phyloP scores from a whole-genome alignment of 1,284 basidiomycete genomes.

The Ceratobasidium sp. region DNA sequence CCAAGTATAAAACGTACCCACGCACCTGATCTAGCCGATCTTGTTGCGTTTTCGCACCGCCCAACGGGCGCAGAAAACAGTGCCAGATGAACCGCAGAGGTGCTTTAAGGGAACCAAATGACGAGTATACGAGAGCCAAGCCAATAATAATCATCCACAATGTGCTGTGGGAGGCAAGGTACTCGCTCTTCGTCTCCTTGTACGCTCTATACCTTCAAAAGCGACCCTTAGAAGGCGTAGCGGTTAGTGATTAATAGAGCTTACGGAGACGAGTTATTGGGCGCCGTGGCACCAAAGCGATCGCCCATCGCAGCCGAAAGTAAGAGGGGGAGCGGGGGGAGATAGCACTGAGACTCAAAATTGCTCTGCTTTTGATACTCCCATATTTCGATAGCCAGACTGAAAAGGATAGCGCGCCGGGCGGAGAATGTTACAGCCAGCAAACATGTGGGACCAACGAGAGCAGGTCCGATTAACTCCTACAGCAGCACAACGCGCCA shows the following conservation, averaged over 20 bases:
- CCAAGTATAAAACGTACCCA: not conserved
- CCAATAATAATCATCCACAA: constrained; percentile 15
- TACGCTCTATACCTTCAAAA: not conserved
- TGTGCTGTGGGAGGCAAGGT: constrained; percentile 9
- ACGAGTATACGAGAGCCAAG: constrained; percentile 23
- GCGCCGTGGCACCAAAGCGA: not conserved
- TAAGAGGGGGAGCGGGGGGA: not conserved
- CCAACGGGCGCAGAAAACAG: constrained; percentile 43
- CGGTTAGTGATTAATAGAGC: not conserved
- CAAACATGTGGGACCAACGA: not conserved
- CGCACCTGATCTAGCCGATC: constrained; percentile 44
- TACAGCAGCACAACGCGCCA: not conserved
- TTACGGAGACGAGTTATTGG: constrained; percentile 21
- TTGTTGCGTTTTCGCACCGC: constrained; percentile 36
- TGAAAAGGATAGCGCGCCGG: constrained; percentile 8
- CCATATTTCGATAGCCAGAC: constrained; percentile 9
- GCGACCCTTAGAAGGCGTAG: not conserved
- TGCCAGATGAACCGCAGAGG: constrained; percentile 40
- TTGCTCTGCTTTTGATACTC: constrained; percentile 27
- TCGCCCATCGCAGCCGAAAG: constrained; percentile 16
- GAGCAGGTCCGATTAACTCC: constrained; percentile 3
- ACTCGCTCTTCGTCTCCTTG: constrained; percentile 3
- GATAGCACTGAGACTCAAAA: not conserved
- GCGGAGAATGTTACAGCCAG: constrained; percentile 22
- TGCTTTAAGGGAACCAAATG: constrained; percentile 15